Conservation (phyloP, 1,284 basidiomycete genomes). For the Cryptococcus floricola region DNA sequence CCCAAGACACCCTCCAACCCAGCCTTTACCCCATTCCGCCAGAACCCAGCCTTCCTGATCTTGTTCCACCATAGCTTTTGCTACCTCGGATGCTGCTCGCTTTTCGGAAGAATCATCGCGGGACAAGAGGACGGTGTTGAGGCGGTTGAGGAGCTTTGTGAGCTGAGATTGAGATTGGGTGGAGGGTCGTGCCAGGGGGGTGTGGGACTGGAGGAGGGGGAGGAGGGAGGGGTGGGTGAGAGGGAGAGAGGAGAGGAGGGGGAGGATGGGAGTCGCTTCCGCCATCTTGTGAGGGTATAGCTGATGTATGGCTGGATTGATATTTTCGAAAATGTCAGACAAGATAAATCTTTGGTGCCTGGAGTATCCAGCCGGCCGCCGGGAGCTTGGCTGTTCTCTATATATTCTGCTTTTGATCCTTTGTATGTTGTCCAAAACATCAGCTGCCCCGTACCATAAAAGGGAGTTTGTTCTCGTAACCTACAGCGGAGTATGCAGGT, state of each 20-base stretch:
- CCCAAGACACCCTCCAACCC: conserved; percentile 33
- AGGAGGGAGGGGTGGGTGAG: conserved; percentile 27
- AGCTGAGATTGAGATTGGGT: conserved; percentile 18
- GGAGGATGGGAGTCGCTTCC: background rate
- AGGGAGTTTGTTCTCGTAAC: too few species aligned
- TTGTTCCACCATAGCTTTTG: conserved; percentile 25
- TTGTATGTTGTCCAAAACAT: too few species aligned
- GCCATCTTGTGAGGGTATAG: background rate
- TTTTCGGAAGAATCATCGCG: conserved; percentile 23
- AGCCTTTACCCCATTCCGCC: conserved; percentile 35
- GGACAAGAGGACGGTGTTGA: conserved; percentile 36
- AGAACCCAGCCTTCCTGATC: conserved; percentile 42
- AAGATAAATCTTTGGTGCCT: too few species aligned
- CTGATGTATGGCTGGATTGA: too few species aligned
- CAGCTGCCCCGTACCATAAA: too few species aligned
- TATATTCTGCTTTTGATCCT: too few species aligned
- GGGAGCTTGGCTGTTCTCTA: too few species aligned
- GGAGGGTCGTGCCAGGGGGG: conserved; percentile 32
- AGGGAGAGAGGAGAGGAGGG: conserved; percentile 29
- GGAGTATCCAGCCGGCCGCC: too few species aligned
- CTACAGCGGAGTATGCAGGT: too few species aligned
- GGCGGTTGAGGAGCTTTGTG: conserved; percentile 33
- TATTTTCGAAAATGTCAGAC: too few species aligned
- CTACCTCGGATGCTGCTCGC: conserved; percentile 19
- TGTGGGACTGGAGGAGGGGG: conserved; percentile 26